Conservation (phyloP, 1,284 basidiomycete species). For the Cryptococcus wingfieldii region DNA sequence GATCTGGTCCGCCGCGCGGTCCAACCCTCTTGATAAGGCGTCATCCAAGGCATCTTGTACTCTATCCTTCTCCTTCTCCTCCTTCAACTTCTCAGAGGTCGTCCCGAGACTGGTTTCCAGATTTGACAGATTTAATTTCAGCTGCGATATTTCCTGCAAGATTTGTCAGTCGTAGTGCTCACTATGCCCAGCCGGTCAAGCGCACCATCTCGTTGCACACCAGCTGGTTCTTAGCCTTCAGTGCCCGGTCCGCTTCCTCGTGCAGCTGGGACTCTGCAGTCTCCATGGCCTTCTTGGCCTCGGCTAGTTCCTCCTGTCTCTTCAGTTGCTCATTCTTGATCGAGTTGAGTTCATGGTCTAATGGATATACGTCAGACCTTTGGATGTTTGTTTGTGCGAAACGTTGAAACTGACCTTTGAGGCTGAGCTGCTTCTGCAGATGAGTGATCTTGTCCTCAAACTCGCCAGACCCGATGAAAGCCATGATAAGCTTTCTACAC, state of each 20-base stretch:
- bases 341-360: constrained; percentile 39
- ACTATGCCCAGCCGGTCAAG: not conserved
- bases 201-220: constrained; percentile 19
- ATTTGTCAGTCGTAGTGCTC: not conserved
- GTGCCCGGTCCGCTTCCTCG: constrained; percentile 31
- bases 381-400: not conserved
- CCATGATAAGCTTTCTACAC: constrained; percentile 19
- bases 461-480: constrained; percentile 43
- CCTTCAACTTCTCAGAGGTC: constrained; percentile 22
- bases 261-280: constrained; percentile 34
- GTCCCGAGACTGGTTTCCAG: constrained; percentile 32
- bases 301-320: constrained; percentile 25
- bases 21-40: constrained; percentile 7
- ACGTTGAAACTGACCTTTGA: constrained; percentile 30
- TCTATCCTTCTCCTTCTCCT: constrained; percentile 34
- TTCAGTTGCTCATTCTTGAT: constrained; percentile 41
- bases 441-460: constrained; percentile 39
- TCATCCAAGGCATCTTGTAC: constrained; percentile 32
- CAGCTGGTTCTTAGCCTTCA: constrained; percentile 28
- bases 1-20: constrained; percentile 10
- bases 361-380: not conserved
- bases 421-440: constrained; percentile 37
- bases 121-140: constrained; percentile 38
- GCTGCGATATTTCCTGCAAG: constrained; percentile 31
- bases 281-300: constrained; percentile 28